Conservation (phyloP, 208 protist genomes). For the Leishmania tarentolae region DNA sequence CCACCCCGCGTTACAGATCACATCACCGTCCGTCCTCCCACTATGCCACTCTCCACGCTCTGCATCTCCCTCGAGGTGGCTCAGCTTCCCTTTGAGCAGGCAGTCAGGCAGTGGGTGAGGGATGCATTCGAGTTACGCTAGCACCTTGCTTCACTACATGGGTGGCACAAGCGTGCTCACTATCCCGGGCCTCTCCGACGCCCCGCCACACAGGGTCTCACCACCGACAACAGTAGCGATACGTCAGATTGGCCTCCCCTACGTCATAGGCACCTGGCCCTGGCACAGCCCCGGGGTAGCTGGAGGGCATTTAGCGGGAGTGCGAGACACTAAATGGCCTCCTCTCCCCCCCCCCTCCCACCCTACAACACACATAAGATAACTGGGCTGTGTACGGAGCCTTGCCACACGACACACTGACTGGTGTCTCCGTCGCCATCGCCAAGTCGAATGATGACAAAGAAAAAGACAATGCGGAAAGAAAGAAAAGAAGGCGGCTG, state of each 20-base stretch:
- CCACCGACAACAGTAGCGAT: neutral
- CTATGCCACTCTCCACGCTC: neutral
- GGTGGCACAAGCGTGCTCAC: neutral
- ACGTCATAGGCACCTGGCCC: neutral
- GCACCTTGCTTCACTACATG: neutral
- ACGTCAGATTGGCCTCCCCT: neutral
- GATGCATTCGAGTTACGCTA: neutral
- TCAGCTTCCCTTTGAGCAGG: neutral
- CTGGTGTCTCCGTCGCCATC: neutral
- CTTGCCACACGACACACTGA: neutral
- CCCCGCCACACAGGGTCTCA: neutral
- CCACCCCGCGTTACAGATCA: neutral
- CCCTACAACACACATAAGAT: neutral
- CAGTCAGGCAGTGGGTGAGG: neutral
- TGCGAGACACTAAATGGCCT: too few relatives aligned
- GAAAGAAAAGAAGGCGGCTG: neutral
- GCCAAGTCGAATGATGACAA: neutral
- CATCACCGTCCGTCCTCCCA: neutral
- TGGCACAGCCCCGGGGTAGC: neutral
- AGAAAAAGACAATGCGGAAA: slow-evolving; percentile 4
- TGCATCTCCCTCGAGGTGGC: neutral
- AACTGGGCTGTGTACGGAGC: neutral
- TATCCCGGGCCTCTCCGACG: neutral
- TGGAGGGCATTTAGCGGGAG: neutral
- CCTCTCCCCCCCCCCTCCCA: too few relatives aligned